phyloP scores from a whole-genome alignment of 176 grass and related monocot genomes.

The sorghum (Sorghum bicolor) region Sorghum_bicolor_NCBIv3 NC_012873.2:51973001-51973500 shows the following conservation, averaged over 20 bases:
- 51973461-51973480: conserved; percentile 45
- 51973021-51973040: conserved; percentile 68
- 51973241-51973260: conserved; percentile 27
- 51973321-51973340: conserved; percentile 9
- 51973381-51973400: conserved; percentile 69
- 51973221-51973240: conserved; percentile 37
- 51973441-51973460: conserved; percentile 54
- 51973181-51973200: conserved; percentile 42
- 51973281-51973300: conserved; percentile 43
- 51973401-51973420: conserved; percentile 53
- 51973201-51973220: conserved; percentile 51
- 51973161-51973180: conserved; percentile 57
- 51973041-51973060: conserved; percentile 46
- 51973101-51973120: conserved; percentile 39
- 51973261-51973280: conserved; percentile 66
- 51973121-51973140: conserved; percentile 72
- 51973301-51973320: conserved; percentile 46
- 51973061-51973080: conserved; percentile 11
- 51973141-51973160: conserved; percentile 76
- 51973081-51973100: conserved; percentile 4
- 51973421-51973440: conserved; percentile 60
- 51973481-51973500: conserved; percentile 75
- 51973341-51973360: conserved; percentile 1
- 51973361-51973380: conserved; percentile 38
- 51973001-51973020: conserved; percentile 50